Conservation (phyloP, 208 protist genomes). For the Trypanosoma lewisi region DNA sequence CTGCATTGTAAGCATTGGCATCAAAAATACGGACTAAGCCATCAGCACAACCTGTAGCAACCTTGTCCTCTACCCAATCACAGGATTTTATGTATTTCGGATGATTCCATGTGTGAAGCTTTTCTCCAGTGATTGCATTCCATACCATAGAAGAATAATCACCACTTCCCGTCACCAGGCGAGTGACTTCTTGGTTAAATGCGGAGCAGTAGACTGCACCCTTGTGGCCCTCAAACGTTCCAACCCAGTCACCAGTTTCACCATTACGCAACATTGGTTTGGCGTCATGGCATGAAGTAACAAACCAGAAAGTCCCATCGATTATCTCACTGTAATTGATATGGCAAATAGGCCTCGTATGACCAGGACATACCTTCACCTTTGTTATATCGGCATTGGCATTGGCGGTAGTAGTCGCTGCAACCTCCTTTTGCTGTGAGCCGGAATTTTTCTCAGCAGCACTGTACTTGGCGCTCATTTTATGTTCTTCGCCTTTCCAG, state of each 20-base stretch:
- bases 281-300: constrained; percentile 88
- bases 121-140: constrained; percentile 89
- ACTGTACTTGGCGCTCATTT: constrained; percentile 58
- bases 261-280: constrained; percentile 94
- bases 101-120: constrained; percentile 88
- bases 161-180: constrained; percentile 89
- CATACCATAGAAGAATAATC: constrained; percentile 94
- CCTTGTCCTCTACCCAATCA: constrained; percentile 83
- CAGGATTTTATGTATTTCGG: constrained; percentile 95
- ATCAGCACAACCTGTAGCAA: constrained; percentile 91
- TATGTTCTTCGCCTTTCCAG: too few relatives aligned
- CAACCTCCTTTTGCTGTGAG: constrained; percentile 18
- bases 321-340: constrained; percentile 91
- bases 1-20: constrained; percentile 69
- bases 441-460: constrained; percentile 38
- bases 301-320: constrained; percentile 91
- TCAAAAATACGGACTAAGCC: constrained; percentile 92
- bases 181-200: constrained; percentile 85
- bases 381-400: constrained; percentile 36
- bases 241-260: constrained; percentile 95
- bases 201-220: constrained; percentile 93
- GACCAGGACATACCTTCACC: constrained; percentile 91
- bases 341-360: constrained; percentile 89
- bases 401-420: not conserved
- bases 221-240: constrained; percentile 95